Percentiles rank a stretch among this genome's conserved stretches.
Conservation (phyloP, 495 filamentous ascomycete genomes). For the Aspergillus avenaceus region DNA sequence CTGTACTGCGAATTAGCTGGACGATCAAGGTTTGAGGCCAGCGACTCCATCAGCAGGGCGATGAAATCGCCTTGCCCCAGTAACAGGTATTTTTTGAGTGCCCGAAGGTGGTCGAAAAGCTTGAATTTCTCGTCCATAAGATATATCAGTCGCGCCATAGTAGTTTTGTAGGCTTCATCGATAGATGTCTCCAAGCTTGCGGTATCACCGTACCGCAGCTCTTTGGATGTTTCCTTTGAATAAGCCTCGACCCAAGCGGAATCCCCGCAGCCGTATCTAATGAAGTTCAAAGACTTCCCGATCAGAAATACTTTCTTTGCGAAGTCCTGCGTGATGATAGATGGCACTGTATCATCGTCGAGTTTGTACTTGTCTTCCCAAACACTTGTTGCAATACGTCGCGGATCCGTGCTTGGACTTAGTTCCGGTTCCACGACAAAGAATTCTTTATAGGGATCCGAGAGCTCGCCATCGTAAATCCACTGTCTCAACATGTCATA, state of each 20-base stretch:
- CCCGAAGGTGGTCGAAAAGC: conserved; percentile 85
- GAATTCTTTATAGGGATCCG: conserved; percentile 93
- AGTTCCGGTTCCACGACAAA: conserved; percentile 78
- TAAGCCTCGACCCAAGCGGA: conserved; percentile 94
- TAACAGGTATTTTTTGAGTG: conserved; percentile 91
- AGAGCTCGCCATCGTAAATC: conserved; percentile 98
- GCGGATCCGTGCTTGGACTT: conserved; percentile 44
- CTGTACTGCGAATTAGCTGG: conserved; percentile 94
- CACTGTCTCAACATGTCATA: conserved; percentile 94
- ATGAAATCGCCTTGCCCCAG: conserved; percentile 98
- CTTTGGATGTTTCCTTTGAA: conserved; percentile 89
- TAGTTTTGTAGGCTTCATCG: conserved; percentile 94
- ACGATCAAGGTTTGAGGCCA: conserved; percentile 86
- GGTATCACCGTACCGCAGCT: conserved; percentile 91
- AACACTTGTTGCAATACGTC: conserved; percentile 76
- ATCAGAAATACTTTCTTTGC: conserved; percentile 95
- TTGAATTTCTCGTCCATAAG: conserved; percentile 94
- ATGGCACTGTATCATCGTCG: conserved; percentile 79
- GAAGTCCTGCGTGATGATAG: conserved; percentile 87
- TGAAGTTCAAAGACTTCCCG: conserved; percentile 97
- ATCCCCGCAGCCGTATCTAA: conserved; percentile 89
- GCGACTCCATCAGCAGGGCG: conserved; percentile 91
- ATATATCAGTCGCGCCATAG: conserved; percentile 91
- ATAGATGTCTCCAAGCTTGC: conserved; percentile 87
- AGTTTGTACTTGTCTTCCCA: conserved; percentile 98